Evolutionary conservation across 805 yeast genomes (phyloP).

Genomic region (Crinitomyces ghanaensis): DNA sequence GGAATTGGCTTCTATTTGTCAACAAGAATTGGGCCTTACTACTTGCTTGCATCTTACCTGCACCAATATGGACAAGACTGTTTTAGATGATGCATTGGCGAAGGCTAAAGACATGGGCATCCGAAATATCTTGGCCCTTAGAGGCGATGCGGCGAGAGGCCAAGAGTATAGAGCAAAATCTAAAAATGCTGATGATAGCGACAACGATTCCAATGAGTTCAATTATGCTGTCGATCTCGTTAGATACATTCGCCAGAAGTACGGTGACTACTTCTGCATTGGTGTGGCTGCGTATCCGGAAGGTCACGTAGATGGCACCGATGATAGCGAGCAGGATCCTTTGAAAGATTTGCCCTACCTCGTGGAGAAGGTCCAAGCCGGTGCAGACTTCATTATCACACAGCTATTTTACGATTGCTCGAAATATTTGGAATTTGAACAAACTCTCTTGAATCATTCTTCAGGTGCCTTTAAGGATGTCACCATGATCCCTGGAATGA

Average conservation of each 20-base stretch:
- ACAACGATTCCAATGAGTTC: conserved; percentile 41
- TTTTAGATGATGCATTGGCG: conserved; percentile 69
- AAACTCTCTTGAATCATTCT: conserved; percentile 21
- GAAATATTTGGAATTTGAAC: conserved; percentile 59
- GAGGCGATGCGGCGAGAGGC: conserved; percentile 93
- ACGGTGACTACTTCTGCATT: conserved; percentile 77
- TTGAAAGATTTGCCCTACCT: conserved; percentile 64
- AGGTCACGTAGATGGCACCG: conserved; percentile 89
- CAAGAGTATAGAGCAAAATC: conserved; percentile 37
- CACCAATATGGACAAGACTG: conserved; percentile 71
- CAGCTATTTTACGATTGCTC: conserved; percentile 86
- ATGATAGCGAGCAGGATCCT: conserved; percentile 56
- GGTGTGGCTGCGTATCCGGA: conserved; percentile 99
- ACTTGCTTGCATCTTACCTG: conserved; percentile 93
- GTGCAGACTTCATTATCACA: conserved; percentile 88
- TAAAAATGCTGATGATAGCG: conserved; percentile 26
- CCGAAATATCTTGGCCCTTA: conserved; percentile 75
- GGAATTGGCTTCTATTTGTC: conserved; percentile 70
- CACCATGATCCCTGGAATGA: conserved; percentile 72
- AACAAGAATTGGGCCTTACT: conserved; percentile 65
- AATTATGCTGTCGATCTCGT: conserved; percentile 79
- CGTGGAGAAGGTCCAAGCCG: conserved; percentile 79
- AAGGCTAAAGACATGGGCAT: conserved; percentile 70
- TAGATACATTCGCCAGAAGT: conserved; percentile 52
- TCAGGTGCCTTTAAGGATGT: conserved; percentile 32